Percentiles rank a stretch among this genome's conserved stretches.
phyloP scores from a whole-genome alignment of 345 rosid genomes.

The Fremontodendron californicum region DNA sequence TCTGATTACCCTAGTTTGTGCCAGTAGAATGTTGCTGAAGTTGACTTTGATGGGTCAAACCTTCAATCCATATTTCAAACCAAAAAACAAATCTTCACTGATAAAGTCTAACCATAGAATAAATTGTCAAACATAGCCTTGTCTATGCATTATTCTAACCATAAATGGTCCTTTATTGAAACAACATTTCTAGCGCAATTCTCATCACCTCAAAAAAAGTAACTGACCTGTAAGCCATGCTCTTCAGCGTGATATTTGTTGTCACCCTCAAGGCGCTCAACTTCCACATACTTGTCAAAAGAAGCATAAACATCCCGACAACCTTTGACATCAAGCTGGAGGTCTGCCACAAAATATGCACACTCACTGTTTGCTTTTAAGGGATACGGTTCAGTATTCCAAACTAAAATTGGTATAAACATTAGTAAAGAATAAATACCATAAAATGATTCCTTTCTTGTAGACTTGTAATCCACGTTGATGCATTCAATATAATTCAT shows the following conservation, averaged over 20 bases:
- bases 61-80: not conserved
- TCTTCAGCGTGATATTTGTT: conserved; percentile 95
- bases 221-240: conserved; percentile 83
- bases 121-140: conserved; percentile 1
- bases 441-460: conserved; percentile 94
- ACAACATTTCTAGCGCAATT: not conserved
- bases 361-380: not conserved
- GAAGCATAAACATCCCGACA: conserved; percentile 97
- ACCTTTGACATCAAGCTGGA: conserved; percentile 98
- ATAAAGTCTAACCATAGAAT: not conserved
- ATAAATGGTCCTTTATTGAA: not conserved
- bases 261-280: conserved; percentile 97
- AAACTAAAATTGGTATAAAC: not conserved
- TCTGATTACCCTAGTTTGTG: not conserved
- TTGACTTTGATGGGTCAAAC: not conserved
- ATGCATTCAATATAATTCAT: conserved; percentile 99
- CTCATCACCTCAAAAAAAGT: not conserved
- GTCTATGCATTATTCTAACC: not conserved
- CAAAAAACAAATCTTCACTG: not conserved
- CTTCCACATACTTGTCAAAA: conserved; percentile 97
- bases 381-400: conserved; percentile 13
- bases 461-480: conserved; percentile 90
- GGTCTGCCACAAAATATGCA: conserved; percentile 51
- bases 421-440: conserved; percentile 39
- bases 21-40: not conserved